Percentiles rank a stretch among this genome's conserved stretches.
These are phyloP conservation scores for Poterioochromonas sp. DNA, from an alignment of 352 stramenopile genomes.

Conservation along the genomic window DNA sequence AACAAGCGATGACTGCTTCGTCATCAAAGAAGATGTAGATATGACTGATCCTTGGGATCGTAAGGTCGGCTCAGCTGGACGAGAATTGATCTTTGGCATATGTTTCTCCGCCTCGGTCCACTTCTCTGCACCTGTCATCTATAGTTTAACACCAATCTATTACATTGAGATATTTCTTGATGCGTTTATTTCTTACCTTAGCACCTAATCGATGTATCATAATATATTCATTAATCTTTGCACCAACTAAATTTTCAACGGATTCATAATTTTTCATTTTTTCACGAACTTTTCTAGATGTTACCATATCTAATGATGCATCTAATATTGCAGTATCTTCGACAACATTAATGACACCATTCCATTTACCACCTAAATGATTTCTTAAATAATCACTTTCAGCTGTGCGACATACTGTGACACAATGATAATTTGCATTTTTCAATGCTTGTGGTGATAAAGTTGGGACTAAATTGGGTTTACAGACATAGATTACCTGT, in stretches of 20 bases:
- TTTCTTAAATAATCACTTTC: not conserved
- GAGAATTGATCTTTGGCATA: constrained; percentile 15
- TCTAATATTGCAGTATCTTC: constrained; percentile 28
- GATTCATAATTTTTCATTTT: not conserved
- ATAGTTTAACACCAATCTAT: not conserved
- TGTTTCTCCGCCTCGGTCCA: not conserved
- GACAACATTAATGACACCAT: not conserved
- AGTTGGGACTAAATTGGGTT: constrained; percentile 1
- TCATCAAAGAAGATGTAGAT: too few species aligned
- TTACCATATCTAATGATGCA: constrained; percentile 17
- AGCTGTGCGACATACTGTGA: not conserved
- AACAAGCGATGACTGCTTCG: too few species aligned
- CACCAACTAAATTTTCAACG: constrained; percentile 12
- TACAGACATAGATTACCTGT: constrained; percentile 1
- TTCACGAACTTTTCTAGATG: constrained; percentile 8
- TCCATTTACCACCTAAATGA: not conserved
- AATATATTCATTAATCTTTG: constrained; percentile 8
- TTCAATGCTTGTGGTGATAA: constrained; percentile 1
- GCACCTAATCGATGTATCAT: not conserved
- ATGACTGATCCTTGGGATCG: too few species aligned
- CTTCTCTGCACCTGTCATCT: constrained; percentile 3
- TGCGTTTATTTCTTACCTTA: constrained; percentile 16
- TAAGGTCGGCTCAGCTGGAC: too few species aligned
- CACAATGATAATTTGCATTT: not conserved
- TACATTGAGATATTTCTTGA: not conserved